Conservation (phyloP, 1,284 basidiomycete genomes). For the Austroboletus niveus region DNA sequence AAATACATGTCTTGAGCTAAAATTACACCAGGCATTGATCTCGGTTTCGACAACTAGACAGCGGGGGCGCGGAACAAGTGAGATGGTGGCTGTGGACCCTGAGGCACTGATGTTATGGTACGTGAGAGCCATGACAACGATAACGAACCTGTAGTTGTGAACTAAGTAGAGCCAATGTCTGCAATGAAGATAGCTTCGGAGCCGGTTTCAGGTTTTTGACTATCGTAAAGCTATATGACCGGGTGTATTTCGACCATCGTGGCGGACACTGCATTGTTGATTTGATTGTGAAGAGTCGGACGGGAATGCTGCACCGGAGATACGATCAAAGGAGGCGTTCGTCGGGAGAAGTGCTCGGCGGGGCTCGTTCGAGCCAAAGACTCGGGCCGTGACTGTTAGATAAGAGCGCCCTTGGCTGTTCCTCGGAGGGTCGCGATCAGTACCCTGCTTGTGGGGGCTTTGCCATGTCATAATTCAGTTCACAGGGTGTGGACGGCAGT, state of each 20-base stretch:
- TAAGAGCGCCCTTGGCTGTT: constrained; percentile 5
- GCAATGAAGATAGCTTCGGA: neutral
- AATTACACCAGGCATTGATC: constrained; percentile 49
- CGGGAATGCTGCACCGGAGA: neutral
- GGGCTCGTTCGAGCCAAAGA: constrained; percentile 1
- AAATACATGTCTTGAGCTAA: constrained; percentile 6
- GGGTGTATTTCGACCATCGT: neutral
- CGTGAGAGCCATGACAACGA: neutral
- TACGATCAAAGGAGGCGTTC: neutral
- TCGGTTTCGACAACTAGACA: constrained; percentile 70
- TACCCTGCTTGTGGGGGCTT: neutral
- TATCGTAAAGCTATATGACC: neutral
- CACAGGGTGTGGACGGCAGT: neutral
- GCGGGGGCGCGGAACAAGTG: constrained; percentile 5
- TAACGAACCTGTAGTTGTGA: neutral
- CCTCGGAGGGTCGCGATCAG: constrained; percentile 1
- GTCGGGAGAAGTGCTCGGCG: neutral
- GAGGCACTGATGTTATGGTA: neutral
- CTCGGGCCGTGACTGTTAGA: neutral
- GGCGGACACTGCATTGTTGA: neutral
- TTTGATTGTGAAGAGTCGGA: neutral
- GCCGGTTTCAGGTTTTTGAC: neutral
- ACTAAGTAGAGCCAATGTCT: neutral
- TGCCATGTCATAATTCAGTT: constrained; percentile 2
- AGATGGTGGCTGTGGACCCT: neutral